Percentiles rank a stretch among this genome's conserved stretches.
phyloP scores from a whole-genome alignment of 176 grass and related monocot genomes.

The Alloteropsis semialata region DNA sequence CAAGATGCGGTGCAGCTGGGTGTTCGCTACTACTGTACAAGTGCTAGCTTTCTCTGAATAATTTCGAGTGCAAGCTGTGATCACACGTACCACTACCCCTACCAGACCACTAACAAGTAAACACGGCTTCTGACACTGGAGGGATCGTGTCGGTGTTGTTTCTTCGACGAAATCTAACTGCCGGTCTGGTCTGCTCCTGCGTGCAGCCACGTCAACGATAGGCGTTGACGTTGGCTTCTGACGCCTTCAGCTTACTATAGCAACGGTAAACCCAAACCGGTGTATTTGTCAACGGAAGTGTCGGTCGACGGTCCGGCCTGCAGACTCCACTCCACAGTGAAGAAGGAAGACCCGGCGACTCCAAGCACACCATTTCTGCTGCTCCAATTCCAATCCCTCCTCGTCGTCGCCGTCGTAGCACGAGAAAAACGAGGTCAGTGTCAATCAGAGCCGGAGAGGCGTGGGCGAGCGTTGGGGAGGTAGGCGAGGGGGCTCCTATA shows the following conservation, averaged over 20 bases:
- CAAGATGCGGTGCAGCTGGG: background rate
- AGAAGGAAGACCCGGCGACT: background rate
- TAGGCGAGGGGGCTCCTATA: too few relatives aligned
- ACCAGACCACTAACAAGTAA: too few relatives aligned
- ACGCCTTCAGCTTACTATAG: background rate
- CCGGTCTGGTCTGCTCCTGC: background rate
- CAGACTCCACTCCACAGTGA: background rate
- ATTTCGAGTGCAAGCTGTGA: background rate
- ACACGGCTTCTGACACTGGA: background rate
- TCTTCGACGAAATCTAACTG: background rate
- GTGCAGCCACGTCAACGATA: background rate
- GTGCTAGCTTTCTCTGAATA: too few relatives aligned
- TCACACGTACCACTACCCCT: background rate
- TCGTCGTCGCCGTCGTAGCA: background rate
- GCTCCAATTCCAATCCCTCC: background rate
- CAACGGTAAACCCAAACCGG: background rate
- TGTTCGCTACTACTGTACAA: background rate
- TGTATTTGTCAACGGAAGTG: background rate
- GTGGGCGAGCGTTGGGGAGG: background rate
- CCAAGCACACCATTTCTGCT: background rate
- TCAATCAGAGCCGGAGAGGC: background rate
- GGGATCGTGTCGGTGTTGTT: background rate
- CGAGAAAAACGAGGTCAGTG: conserved; percentile 11
- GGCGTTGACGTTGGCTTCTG: too few relatives aligned
- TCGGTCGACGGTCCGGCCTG: background rate